A percentile compares a stretch with the other conserved stretches of the same genome.
Evolutionary conservation across 169 alveolate species (phyloP).

Genomic region (Eimeria sp.): DNA sequence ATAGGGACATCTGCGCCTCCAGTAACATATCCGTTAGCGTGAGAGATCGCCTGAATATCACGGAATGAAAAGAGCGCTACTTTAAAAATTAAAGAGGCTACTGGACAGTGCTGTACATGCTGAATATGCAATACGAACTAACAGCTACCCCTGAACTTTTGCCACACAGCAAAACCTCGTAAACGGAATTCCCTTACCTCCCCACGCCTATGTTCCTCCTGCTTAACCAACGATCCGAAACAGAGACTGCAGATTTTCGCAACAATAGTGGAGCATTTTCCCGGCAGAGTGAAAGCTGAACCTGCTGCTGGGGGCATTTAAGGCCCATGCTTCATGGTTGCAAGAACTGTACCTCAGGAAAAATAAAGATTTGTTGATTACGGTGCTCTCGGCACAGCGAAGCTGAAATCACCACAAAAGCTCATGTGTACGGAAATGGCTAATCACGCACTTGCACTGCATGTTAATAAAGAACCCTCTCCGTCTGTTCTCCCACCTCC

Average conservation of each 20-base stretch:
- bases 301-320: background rate
- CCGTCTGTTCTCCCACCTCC: background rate
- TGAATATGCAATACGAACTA: background rate
- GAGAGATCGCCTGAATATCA: background rate
- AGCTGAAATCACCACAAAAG: conserved; percentile 41
- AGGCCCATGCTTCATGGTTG: background rate
- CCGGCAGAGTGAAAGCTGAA: background rate
- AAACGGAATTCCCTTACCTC: conserved; percentile 18
- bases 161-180: background rate
- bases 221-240: conserved; percentile 68
- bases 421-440: background rate
- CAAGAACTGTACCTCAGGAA: conserved; percentile 48
- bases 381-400: conserved; percentile 71
- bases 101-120: background rate
- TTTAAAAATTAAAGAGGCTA: background rate
- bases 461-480: background rate
- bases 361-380: conserved; percentile 64
- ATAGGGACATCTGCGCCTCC: conserved; percentile 66
- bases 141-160: background rate
- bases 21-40: background rate
- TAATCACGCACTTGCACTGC: background rate
- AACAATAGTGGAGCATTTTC: background rate
- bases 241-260: conserved; percentile 47
- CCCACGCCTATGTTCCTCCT: conserved; percentile 61
- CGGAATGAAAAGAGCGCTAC: background rate